phyloP scores from a whole-genome alignment of 306 rosid genomes.

The Cicer chorassanicum region DNA sequence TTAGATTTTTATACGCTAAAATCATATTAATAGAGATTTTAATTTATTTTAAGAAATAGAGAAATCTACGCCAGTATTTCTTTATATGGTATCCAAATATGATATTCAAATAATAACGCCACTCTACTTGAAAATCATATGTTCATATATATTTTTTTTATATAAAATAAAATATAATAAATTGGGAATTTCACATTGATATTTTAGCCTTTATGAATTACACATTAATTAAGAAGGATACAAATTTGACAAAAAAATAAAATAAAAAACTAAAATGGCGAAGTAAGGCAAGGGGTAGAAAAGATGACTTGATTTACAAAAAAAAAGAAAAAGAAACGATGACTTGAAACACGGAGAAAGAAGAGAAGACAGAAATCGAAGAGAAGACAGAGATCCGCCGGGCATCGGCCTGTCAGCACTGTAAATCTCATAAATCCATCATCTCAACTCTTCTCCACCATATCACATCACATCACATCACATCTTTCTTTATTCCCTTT shows the following conservation, averaged over 20 bases:
- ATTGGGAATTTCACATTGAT: too few relatives aligned
- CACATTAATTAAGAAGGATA: too few relatives aligned
- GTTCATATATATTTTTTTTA: too few relatives aligned
- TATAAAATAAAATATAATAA: too few relatives aligned
- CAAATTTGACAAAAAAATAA: background rate
- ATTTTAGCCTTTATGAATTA: too few relatives aligned
- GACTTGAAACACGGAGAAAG: slow-evolving; percentile 33
- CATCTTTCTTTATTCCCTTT: background rate
- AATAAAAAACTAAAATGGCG: background rate
- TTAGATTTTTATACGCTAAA: too few relatives aligned
- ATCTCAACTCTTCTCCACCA: slow-evolving; percentile 17
- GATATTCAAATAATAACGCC: too few relatives aligned
- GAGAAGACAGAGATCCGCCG: slow-evolving; percentile 21
- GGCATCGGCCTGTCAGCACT: background rate
- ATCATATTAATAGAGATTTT: too few relatives aligned
- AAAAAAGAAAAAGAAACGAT: background rate
- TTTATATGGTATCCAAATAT: too few relatives aligned
- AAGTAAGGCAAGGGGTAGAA: slow-evolving; percentile 3
- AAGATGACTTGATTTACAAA: background rate
- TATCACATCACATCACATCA: background rate
- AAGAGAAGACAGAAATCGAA: slow-evolving; percentile 26
- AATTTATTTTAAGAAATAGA: too few relatives aligned
- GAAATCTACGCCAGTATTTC: too few relatives aligned
- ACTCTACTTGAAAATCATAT: too few relatives aligned
- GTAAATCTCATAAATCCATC: slow-evolving; percentile 6